Percentiles rank a stretch among this genome's conserved stretches.
phyloP scores from a whole-genome alignment of 1,284 basidiomycete species.

The Hortiboletus rubellus region DNA sequence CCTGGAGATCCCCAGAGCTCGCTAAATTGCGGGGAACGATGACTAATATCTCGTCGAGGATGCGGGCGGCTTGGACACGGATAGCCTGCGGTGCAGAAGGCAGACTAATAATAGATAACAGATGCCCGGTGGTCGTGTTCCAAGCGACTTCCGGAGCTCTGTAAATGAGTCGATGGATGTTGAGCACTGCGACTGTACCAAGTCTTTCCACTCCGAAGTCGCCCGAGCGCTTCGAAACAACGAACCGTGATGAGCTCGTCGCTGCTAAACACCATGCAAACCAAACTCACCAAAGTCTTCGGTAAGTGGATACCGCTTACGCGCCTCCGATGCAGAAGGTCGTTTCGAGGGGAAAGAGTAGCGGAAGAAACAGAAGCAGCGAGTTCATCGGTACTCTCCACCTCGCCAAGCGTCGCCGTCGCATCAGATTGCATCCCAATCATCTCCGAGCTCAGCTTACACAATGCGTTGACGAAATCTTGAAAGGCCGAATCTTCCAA shows the following conservation, averaged over 20 bases:
- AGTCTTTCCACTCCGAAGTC: slow-evolving; percentile 89
- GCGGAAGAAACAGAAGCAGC: slow-evolving; percentile 32
- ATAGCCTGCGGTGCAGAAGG: slow-evolving; percentile 72
- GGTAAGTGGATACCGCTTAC: slow-evolving; percentile 85
- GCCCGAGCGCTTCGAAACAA: slow-evolving; percentile 57
- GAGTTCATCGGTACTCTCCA: slow-evolving; percentile 46
- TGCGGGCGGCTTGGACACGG: slow-evolving; percentile 84
- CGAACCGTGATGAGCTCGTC: not conserved
- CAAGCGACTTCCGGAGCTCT: slow-evolving; percentile 82
- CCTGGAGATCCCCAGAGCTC: slow-evolving; percentile 60
- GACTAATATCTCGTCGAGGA: slow-evolving; percentile 79
- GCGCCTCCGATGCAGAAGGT: slow-evolving; percentile 60
- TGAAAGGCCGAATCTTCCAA: slow-evolving; percentile 83
- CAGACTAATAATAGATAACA: slow-evolving; percentile 73
- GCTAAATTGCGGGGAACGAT: slow-evolving; percentile 68
- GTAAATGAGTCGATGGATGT: slow-evolving; percentile 83
- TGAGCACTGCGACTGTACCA: slow-evolving; percentile 76
- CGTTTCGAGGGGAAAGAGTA: slow-evolving; percentile 43
- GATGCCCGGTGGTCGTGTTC: slow-evolving; percentile 76
- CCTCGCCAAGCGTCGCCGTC: slow-evolving; percentile 32
- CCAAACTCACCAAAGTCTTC: slow-evolving; percentile 61
- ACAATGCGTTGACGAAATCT: slow-evolving; percentile 80
- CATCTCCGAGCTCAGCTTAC: slow-evolving; percentile 86
- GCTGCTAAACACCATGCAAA: not conserved
- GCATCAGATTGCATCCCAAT: slow-evolving; percentile 73